Base-by-base conservation (phyloP, 2,329 filamentous ascomycete species). In the Rutstroemia sp. region DNA sequence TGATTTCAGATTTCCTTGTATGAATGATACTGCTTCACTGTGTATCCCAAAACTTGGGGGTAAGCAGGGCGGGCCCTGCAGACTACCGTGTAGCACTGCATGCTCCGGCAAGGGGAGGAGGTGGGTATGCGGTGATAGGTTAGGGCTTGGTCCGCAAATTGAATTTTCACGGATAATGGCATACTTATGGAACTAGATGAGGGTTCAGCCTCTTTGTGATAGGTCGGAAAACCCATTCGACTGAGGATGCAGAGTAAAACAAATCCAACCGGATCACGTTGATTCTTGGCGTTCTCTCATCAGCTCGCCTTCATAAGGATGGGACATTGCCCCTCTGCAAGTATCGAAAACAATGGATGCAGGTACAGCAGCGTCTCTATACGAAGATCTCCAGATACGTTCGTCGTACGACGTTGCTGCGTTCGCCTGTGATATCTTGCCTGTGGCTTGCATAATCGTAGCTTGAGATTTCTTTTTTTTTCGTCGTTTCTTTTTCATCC, bases 21-120 rank as follows among this genome's bases (percentile, higher is more conserved):
- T 55, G 49, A 51, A 51, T 25, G 50, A 39, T 50, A 23, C 14
- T 14, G 19, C 19, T 38, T 51, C 46, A n/a, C 6, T 53, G 51
- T 53, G 53, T 30, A 23, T 30, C 38, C 21, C 17, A 6, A 36
- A 51, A 51, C 47, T 55, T n/a, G 25, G 27, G 53, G 36, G 38
- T 36, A 19, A 45, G 47, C 19, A 38, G 51, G 46, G 53, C 34
- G 27, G 16, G n/a, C 40, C 30, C 39, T 53, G 49, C 44, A 38
- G 14, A 53, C 27, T 47, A 21, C 58, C 60, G 60, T 46, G 56
- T 60, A 39, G 17, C 48, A 60, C 60, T 27, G 34, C 46, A 48
- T 44, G 30, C 23, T 45, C 42, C 42, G 55, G 58, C 55, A 55
- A 48, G 56, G 27, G 44, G 48, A 53, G 21, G 23, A 27, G 36